Percentiles rank a stretch among this genome's conserved stretches.
These are phyloP conservation scores for Reticulomyxa filosa DNA, from an alignment of 78 protist genomes.

Conservation along the genomic window DNA sequence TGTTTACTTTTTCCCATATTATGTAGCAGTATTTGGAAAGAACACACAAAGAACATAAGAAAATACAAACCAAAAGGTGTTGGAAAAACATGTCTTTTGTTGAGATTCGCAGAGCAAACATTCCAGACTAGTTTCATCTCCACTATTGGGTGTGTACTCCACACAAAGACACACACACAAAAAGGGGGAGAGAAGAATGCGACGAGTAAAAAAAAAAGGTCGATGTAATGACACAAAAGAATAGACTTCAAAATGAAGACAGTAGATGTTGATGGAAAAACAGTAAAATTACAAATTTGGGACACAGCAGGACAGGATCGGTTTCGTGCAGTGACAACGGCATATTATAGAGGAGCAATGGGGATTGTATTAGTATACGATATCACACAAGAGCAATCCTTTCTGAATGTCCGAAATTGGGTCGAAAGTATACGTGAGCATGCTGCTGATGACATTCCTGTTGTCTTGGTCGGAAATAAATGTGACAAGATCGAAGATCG, in stretches of 20 bases:
- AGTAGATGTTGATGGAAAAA: neutral
- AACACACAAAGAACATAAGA: no score
- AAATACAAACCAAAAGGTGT: no score
- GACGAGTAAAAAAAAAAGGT: no score
- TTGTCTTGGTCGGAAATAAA: no score
- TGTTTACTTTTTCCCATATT: no score
- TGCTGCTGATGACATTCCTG: no score
- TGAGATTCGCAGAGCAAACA: neutral
- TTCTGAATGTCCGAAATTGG: slow-evolving; percentile 18
- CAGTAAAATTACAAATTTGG: slow-evolving; percentile 1
- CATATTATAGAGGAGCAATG: neutral
- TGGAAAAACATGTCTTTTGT: neutral
- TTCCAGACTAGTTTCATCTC: neutral
- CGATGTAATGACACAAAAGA: neutral
- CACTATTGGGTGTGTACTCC: slow-evolving; percentile 1
- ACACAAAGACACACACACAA: no score
- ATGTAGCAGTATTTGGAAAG: no score
- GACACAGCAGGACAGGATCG: slow-evolving; percentile 5
- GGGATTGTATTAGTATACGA: slow-evolving; percentile 3
- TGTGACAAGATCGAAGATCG: no score
- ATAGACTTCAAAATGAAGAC: slow-evolving; percentile 5
- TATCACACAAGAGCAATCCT: slow-evolving; percentile 45
- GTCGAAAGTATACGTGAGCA: no score
- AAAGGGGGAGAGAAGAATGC: no score
- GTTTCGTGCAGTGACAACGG: neutral